A percentile compares a stretch with the other conserved stretches of the same genome.
Evolutionary conservation across 352 stramenopile species (phyloP).

Genomic region (Phytopythium ostracodes): DNA sequence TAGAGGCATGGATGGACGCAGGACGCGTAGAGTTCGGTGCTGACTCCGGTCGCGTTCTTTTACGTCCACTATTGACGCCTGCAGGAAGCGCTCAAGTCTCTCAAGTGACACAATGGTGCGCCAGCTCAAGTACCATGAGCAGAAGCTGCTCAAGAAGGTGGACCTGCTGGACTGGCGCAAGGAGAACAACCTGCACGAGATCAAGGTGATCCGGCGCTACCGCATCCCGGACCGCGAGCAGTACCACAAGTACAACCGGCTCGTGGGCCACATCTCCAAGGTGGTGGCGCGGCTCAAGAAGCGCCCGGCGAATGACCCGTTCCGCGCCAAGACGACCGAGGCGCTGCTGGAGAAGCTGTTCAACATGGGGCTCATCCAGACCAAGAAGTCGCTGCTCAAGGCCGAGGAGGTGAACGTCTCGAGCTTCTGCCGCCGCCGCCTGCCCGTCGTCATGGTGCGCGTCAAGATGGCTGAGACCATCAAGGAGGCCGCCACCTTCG

Average conservation of each 20-base stretch:
- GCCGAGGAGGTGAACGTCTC: constrained; percentile 96
- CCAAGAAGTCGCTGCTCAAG: constrained; percentile 95
- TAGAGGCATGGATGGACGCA: neutral
- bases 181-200: constrained; percentile 98
- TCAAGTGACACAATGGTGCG: constrained; percentile 54
- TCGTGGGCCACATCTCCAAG: constrained; percentile 95
- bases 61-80: neutral
- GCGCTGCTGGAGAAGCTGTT: constrained; percentile 98
- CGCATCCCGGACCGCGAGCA: constrained; percentile 98
- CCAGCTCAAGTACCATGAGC: constrained; percentile 94
- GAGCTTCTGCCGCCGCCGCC: constrained; percentile 91
- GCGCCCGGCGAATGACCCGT: constrained; percentile 92
- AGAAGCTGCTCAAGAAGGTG: constrained; percentile 99
- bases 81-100: neutral
- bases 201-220: constrained; percentile 97
- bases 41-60: neutral
- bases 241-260: constrained; percentile 98
- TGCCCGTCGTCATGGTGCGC: constrained; percentile 98
- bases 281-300: constrained; percentile 95
- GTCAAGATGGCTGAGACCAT: constrained; percentile 99
- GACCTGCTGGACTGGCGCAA: constrained; percentile 98
- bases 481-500: constrained; percentile 96
- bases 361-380: constrained; percentile 97
- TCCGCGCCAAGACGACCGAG: constrained; percentile 95
- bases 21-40: neutral